phyloP scores from a whole-genome alignment of 169 alveolate species.

The Ichthyophthirius multifiliis region DNA sequence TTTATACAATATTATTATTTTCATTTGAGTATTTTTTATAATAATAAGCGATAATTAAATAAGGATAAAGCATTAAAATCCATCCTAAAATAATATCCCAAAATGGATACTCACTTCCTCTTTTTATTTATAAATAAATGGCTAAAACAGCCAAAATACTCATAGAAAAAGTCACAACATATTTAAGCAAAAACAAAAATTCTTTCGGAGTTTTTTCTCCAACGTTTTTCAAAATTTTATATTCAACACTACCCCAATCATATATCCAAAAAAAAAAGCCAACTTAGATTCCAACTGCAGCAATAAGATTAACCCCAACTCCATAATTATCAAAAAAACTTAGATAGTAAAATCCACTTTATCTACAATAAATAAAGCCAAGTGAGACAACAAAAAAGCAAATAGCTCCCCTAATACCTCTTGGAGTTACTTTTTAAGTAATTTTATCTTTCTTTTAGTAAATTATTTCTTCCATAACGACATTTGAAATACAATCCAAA shows the following conservation, averaged over 20 bases:
- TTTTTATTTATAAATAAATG: neutral
- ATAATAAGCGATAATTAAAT: neutral
- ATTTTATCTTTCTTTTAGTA: neutral
- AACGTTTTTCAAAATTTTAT: neutral
- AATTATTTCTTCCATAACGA: conserved; percentile 28
- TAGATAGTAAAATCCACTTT: conserved; percentile 25
- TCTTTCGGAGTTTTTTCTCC: neutral
- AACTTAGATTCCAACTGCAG: conserved; percentile 1
- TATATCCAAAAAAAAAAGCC: neutral
- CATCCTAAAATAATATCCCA: neutral
- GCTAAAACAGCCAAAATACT: neutral
- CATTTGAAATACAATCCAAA: conserved; percentile 22
- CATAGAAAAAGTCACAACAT: neutral
- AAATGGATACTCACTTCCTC: neutral
- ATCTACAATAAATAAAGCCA: conserved; percentile 24
- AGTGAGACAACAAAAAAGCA: neutral
- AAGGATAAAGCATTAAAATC: neutral
- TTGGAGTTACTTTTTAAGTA: neutral
- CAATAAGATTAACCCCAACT: conserved; percentile 2
- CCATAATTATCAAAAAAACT: conserved; percentile 30
- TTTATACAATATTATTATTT: too few relatives aligned
- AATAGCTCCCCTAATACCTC: neutral
- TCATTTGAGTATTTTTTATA: neutral
- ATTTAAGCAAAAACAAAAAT: neutral
- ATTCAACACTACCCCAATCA: neutral